These are phyloP conservation scores for Hymenoscyphus scutula DNA, from an alignment of 2,329 filamentous ascomycete species.

Conservation along the genomic window DNA sequence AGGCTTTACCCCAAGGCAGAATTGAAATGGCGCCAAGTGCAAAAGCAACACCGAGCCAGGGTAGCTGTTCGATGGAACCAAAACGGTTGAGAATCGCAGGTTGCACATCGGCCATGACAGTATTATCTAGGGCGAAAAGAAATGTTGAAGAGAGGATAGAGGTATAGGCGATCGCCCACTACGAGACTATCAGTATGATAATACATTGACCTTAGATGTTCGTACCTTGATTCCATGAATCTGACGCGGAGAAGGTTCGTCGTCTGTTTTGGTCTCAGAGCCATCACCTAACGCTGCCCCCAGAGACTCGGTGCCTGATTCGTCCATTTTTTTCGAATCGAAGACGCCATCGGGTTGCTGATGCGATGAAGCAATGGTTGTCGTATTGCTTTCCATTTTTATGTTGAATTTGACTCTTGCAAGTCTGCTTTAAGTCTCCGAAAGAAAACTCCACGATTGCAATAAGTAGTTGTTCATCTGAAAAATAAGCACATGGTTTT, in stretches of 20 bases:
- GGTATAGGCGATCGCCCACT: conserved; percentile 29
- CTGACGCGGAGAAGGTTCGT: not conserved
- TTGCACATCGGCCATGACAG: conserved; percentile 7
- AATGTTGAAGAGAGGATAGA: conserved; percentile 36
- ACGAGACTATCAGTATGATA: not conserved
- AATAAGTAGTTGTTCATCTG: not conserved
- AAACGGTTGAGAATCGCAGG: conserved; percentile 28
- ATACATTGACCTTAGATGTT: not conserved
- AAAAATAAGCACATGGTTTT: not conserved
- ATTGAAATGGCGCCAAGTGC: conserved; percentile 43
- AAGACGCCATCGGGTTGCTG: not conserved
- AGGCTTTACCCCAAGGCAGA: conserved; percentile 38
- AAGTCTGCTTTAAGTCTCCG: not conserved
- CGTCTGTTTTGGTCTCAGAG: not conserved
- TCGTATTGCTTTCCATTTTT: not conserved
- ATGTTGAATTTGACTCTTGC: not conserved
- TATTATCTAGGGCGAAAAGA: conserved; percentile 28
- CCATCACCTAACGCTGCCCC: not conserved
- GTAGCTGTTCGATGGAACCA: conserved; percentile 38
- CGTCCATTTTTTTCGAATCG: not conserved
- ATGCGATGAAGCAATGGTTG: not conserved
- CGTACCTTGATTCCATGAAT: not conserved
- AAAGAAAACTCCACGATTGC: not conserved
- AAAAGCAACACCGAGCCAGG: conserved; percentile 44
- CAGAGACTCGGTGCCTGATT: not conserved